Evolutionary conservation across 225 moss, liverwort and hornwort species (phyloP).

Genomic region (Thuidium tamariscinum): DNA sequence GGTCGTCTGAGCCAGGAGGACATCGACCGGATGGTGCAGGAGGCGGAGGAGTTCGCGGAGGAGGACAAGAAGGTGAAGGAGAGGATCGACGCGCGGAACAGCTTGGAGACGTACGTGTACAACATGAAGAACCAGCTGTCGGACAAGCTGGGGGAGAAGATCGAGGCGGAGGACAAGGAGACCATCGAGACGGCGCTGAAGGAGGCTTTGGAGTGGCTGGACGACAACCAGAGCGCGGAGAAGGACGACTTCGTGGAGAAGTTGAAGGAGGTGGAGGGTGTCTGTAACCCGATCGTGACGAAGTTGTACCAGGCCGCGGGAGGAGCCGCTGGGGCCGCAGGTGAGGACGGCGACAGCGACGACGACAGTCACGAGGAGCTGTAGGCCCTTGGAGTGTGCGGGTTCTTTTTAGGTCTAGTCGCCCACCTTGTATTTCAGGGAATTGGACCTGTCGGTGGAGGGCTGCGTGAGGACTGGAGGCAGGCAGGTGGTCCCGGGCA

Average conservation of each 20-base stretch:
- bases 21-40: neutral
- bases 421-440: neutral
- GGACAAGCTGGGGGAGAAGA: neutral
- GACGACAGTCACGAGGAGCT: slow-evolving; percentile 38
- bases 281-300: neutral
- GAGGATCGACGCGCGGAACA: slow-evolving; percentile 1
- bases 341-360: slow-evolving; percentile 6
- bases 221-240: neutral
- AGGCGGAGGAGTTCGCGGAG: slow-evolving; percentile 1
- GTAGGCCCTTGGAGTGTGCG: neutral
- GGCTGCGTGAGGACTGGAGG: neutral
- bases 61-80: slow-evolving; percentile 4
- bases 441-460: neutral
- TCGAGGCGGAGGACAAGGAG: neutral
- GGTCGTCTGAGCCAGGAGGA: neutral
- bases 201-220: neutral
- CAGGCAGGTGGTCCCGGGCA: neutral
- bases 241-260: neutral
- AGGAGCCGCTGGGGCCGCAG: neutral
- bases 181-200: neutral
- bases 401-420: neutral
- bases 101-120: neutral
- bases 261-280: neutral
- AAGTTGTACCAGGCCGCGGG: neutral
- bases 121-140: slow-evolving; percentile 1